Conservation (phyloP, 495 filamentous ascomycete species). For the Lasiosphaeria hispida region DNA sequence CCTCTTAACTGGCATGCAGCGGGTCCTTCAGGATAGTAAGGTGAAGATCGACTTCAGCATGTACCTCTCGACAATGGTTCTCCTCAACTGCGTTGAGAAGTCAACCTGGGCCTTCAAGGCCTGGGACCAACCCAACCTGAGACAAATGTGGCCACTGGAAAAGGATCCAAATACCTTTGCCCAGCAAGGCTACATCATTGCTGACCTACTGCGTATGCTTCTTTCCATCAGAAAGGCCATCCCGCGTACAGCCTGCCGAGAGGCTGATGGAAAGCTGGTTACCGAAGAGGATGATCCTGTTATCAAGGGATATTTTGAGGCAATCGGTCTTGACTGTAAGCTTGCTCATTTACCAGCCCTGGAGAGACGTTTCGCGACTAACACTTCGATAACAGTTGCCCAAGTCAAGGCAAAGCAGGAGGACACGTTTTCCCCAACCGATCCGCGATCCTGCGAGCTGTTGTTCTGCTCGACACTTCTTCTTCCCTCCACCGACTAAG, state of each 20-base stretch:
- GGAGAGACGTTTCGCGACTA: slow-evolving; percentile 10
- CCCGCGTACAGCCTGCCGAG: slow-evolving; percentile 54
- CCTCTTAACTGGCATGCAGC: slow-evolving; percentile 74
- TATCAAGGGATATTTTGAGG: slow-evolving; percentile 58
- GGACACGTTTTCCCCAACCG: slow-evolving; percentile 58
- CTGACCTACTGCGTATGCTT: slow-evolving; percentile 71
- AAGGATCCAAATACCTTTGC: slow-evolving; percentile 62
- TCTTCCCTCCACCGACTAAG: slow-evolving; percentile 35
- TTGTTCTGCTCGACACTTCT: slow-evolving; percentile 63
- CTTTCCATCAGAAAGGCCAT: slow-evolving; percentile 69
- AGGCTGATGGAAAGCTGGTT: slow-evolving; percentile 54
- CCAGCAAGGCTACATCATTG: slow-evolving; percentile 69
- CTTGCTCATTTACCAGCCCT: slow-evolving; percentile 5
- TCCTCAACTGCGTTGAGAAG: slow-evolving; percentile 78
- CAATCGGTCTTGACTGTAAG: slow-evolving; percentile 61
- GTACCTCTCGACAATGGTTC: slow-evolving; percentile 69
- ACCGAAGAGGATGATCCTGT: slow-evolving; percentile 53
- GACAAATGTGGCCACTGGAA: slow-evolving; percentile 67
- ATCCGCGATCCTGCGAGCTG: slow-evolving; percentile 67
- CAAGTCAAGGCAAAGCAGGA: slow-evolving; percentile 40
- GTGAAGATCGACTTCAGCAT: slow-evolving; percentile 67
- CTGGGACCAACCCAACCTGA: slow-evolving; percentile 61
- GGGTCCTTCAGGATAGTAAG: slow-evolving; percentile 70
- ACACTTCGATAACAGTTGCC: slow-evolving; percentile 21
- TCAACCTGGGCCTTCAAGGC: slow-evolving; percentile 78